phyloP scores from a whole-genome alignment of 352 stramenopile species.

The Phytopythium cucurbitacearum region DNA sequence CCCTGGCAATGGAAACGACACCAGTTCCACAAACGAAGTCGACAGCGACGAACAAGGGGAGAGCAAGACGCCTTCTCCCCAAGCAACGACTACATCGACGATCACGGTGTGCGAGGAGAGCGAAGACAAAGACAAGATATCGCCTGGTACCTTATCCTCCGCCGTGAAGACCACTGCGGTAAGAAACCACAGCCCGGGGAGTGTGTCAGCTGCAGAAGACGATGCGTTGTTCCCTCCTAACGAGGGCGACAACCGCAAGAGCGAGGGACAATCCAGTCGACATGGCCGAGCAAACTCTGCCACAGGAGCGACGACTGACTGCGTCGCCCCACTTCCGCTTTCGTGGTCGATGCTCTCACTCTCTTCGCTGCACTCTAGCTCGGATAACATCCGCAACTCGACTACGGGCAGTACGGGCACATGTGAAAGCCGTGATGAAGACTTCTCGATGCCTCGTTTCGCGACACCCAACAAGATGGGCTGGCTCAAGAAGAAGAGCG shows the following conservation, averaged over 20 bases:
- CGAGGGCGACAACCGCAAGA: not conserved
- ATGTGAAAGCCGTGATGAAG: constrained; percentile 1
- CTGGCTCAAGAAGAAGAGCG: constrained; percentile 80
- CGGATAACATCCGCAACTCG: constrained; percentile 16
- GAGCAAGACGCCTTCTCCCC: no score
- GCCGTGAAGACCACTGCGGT: no score
- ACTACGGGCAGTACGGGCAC: constrained; percentile 13
- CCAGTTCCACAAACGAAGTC: no score
- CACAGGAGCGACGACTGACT: constrained; percentile 18
- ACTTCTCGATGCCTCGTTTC: constrained; percentile 17
- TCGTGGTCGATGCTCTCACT: constrained; percentile 67
- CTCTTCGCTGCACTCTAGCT: constrained; percentile 25
- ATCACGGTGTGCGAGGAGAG: no score
- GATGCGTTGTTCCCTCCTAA: no score
- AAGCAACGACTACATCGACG: no score
- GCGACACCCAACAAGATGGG: constrained; percentile 54
- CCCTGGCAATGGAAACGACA: not conserved
- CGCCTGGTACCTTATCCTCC: no score
- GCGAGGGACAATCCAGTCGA: constrained; percentile 13
- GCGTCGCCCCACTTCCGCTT: constrained; percentile 34
- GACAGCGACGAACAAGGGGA: not conserved
- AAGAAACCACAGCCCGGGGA: no score
- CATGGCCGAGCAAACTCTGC: constrained; percentile 13
- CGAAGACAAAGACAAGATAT: no score
- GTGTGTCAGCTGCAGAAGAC: no score